phyloP scores from a whole-genome alignment of 2,329 filamentous ascomycete genomes.

The Gaeumannomyces sp. region DNA sequence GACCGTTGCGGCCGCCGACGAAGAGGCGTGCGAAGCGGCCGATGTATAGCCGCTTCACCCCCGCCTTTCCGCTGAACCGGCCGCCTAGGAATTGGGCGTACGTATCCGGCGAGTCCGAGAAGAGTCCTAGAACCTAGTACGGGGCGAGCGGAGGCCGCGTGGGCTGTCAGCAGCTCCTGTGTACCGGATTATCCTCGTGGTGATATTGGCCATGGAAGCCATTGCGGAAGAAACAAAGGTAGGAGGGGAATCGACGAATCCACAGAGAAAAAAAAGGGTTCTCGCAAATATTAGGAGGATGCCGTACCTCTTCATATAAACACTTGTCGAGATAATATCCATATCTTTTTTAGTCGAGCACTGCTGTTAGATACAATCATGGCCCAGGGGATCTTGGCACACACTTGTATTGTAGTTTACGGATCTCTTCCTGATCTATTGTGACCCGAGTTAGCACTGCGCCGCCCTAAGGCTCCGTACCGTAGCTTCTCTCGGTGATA shows the following conservation, averaged over 20 bases:
- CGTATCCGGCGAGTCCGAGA: constrained; percentile 44
- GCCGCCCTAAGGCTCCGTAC: too few relatives aligned
- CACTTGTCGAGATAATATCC: constrained; percentile 56
- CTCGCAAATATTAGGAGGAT: neutral
- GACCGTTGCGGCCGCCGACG: constrained; percentile 48
- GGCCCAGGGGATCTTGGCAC: too few relatives aligned
- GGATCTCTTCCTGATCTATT: constrained; percentile 45
- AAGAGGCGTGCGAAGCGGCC: constrained; percentile 44
- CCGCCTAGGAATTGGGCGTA: constrained; percentile 51
- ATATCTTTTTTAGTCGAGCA: constrained; percentile 24
- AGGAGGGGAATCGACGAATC: too few relatives aligned
- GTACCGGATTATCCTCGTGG: too few relatives aligned
- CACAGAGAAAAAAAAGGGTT: too few relatives aligned
- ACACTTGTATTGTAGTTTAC: constrained; percentile 46
- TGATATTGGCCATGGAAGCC: too few relatives aligned
- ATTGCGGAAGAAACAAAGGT: too few relatives aligned
- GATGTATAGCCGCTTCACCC: constrained; percentile 45
- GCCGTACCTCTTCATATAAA: constrained; percentile 44
- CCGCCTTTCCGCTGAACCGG: constrained; percentile 44
- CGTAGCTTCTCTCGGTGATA: too few relatives aligned
- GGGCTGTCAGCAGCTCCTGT: neutral
- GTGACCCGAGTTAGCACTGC: too few relatives aligned
- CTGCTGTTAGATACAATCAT: too few relatives aligned
- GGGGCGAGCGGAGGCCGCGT: neutral
- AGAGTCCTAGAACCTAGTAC: constrained; percentile 39